Evolutionary conservation across 305 asterid species (phyloP), one percentile per base, ranked within the genome.

Genomic region (Fraxinus dipetala): DNA sequence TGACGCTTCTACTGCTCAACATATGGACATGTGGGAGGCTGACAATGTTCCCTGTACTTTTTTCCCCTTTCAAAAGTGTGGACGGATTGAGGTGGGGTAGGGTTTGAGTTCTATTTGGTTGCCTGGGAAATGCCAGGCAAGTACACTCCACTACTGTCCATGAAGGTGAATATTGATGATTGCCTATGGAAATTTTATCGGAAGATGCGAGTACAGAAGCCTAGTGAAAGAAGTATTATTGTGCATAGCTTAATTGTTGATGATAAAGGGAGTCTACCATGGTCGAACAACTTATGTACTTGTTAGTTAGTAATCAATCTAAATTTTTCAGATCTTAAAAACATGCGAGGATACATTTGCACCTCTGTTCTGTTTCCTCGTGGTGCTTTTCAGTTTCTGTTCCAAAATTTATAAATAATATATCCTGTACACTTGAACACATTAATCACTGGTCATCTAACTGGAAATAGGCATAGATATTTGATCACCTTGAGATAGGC

Each of bases 91-190:
- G 72, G 22, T 54, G 40, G 18, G 22, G 75, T 31, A 78, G 56
- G 22, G 9, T 24, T 18, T 51, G 51, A 61, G 31, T 61, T 36
- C 82, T 34, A 69, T 76, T 13, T 26, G 51, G 30, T 28, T 5
- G 35, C 36, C 34, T 51, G 74, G 69, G 54, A 8, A 32, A 56
- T 31, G 31, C 24, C 22, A 10, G 51, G 51, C 16, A 2, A 40
- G 18, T 9, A 34, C 72, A 28, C 51, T 14, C 34, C 34, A 31
- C 6, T 5, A 22, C 63, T 83, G 70, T 26, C 38, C 7, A 0
- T 10, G 79, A 72, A 59, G 67, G 72, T 31, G 77, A 69, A 76
- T 65, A 9, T n/a, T 65, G 35, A 45, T 75, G 38, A 65, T 24
- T 28, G 20, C 22, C 32, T 24, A 3, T 2, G 26, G 51, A 59